Percentiles rank a stretch among this genome's conserved stretches.
Conservation (phyloP, 2,329 filamentous ascomycete genomes). For the Lojkania enalia region DNA sequence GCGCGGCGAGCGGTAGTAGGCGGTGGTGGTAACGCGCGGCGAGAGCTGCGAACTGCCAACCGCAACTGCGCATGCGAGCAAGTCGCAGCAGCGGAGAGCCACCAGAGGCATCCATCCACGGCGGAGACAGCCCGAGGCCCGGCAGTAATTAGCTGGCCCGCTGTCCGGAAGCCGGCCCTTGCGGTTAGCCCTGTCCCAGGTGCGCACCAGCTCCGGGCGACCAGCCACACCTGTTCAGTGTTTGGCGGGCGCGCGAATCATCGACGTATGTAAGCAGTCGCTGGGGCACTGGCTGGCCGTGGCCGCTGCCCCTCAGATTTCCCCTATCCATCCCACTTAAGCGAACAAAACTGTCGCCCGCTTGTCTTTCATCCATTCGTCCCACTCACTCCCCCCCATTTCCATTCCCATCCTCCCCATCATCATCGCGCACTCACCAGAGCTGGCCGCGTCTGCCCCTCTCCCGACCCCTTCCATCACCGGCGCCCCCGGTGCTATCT, state of each 20-base stretch:
- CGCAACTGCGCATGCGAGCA: no score
- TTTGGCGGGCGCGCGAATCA: background rate
- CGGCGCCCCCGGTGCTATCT: conserved; percentile 28
- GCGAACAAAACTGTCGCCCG: conserved; percentile 12
- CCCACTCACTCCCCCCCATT: conserved; percentile 25
- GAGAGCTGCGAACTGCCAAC: background rate
- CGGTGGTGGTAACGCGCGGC: no score
- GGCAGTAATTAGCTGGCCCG: no score
- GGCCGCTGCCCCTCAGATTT: background rate
- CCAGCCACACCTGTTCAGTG: no score
- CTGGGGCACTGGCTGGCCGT: background rate
- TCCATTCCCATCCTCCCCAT: conserved; percentile 34
- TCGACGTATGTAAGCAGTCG: background rate
- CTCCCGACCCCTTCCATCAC: conserved; percentile 9
- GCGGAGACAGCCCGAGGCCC: background rate
- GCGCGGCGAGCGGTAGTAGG: background rate
- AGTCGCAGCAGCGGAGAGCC: background rate
- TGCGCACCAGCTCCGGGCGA: background rate
- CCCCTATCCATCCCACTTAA: background rate
- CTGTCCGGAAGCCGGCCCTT: background rate
- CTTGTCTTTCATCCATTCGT: conserved; percentile 23
- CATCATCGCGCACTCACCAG: conserved; percentile 21
- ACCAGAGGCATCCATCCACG: background rate
- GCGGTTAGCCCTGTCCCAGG: background rate
- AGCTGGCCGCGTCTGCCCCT: conserved; percentile 17